phyloP scores from a whole-genome alignment of 306 rosid genomes.

The Vicia faba region DNA sequence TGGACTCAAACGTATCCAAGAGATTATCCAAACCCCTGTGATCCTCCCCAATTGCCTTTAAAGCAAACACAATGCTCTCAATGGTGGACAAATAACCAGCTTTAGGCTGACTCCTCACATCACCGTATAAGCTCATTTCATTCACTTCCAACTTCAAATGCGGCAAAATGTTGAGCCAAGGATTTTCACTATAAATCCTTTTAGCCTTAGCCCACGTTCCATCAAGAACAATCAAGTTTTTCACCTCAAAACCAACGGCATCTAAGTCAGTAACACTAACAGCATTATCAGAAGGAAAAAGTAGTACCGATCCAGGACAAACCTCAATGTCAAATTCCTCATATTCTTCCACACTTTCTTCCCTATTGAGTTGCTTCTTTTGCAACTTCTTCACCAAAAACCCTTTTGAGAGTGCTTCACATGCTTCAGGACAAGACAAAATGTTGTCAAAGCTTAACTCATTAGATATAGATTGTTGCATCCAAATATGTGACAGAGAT shows the following conservation, averaged over 20 bases:
- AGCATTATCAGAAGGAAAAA: slow-evolving; percentile 74
- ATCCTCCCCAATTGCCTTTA: slow-evolving; percentile 60
- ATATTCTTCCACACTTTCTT: slow-evolving; percentile 48
- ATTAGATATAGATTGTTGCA: slow-evolving; percentile 24
- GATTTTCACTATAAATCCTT: slow-evolving; percentile 75
- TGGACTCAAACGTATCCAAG: slow-evolving; percentile 73
- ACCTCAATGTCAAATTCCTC: slow-evolving; percentile 67
- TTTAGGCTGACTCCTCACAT: slow-evolving; percentile 75
- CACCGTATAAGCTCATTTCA: slow-evolving; percentile 66
- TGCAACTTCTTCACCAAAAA: slow-evolving; percentile 66
- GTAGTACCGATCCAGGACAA: slow-evolving; percentile 66
- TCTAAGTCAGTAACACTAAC: slow-evolving; percentile 41
- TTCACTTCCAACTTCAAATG: slow-evolving; percentile 74
- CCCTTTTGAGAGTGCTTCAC: slow-evolving; percentile 65
- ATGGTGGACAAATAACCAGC: slow-evolving; percentile 76
- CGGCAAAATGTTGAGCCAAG: slow-evolving; percentile 75
- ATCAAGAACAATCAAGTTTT: slow-evolving; percentile 72
- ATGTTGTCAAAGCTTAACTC: slow-evolving; percentile 42
- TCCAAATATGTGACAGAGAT: slow-evolving; percentile 64
- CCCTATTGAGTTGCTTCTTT: slow-evolving; percentile 37
- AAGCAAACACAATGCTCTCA: slow-evolving; percentile 78
- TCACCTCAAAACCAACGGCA: slow-evolving; percentile 51
- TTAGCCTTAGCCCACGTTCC: slow-evolving; percentile 95
- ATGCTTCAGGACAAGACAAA: slow-evolving; percentile 51
- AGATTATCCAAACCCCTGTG: slow-evolving; percentile 66